Base-by-base conservation (phyloP, 106 monocot genomes). In the Apostasia ramifera region DNA sequence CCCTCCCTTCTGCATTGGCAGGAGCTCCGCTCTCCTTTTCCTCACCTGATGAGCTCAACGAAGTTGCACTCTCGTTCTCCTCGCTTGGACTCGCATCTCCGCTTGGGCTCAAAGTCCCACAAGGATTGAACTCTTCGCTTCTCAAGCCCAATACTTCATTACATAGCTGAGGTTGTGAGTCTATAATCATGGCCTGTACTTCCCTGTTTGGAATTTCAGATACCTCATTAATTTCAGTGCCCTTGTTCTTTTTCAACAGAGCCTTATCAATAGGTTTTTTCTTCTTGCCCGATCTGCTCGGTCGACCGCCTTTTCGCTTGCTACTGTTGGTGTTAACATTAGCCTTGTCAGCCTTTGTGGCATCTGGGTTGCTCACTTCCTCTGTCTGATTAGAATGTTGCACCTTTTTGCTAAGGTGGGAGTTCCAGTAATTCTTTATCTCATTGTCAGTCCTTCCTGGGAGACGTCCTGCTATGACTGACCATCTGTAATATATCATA, bases 371-470 rank as follows among this genome's bases (percentile, higher is more conserved):
- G 12, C 38, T 14, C 4, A 2, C 62, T 8, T 62, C 62, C 0
- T 65, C 65, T 48, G 47, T 47, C 47, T 37, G 7, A 0, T 3
- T 4, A 14, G 12, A 49, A 2, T 48, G 47, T 1, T 65, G 47
- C 14, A 49, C 48, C 48, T 65, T 65, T 48, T 48, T 65, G 65
- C 65, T 65, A 1, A 65, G 48, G 48, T 65, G 65, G 1, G 65
- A 65, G 65, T 65, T 65, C 65, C 65, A 65, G 4, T 65, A 65
- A 12, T 65, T 65, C 48, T 65, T 65, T 2, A 65, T 65, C 65
- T 65, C 65, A 8, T 65, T 65, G 11, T 65, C 65, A 37, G 65
- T 65, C 8, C 65, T 65, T 8, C 65, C 65, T 1, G 65, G 65
- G 7, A 65, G 48, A 48, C 48, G 65, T 5, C 65, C 65, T 1